Evolutionary conservation across 1,284 basidiomycete genomes (phyloP), one percentile per base, ranked within the genome.

Genomic region (Athelia sp.): DNA sequence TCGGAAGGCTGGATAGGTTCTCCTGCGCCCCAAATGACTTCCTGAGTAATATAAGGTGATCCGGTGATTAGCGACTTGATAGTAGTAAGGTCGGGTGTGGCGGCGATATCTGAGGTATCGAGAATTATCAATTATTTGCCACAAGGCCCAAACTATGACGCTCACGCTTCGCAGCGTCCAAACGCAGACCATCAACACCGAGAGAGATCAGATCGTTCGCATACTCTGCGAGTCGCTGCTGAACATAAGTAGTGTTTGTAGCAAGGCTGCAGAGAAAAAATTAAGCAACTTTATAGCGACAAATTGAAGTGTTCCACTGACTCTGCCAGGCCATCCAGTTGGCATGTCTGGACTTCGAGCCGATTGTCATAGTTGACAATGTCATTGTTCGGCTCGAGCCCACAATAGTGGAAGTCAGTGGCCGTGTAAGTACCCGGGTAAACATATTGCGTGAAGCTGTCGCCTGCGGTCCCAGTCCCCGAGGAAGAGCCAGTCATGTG

Each of bases 81-180:
- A 55, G 78, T 79, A 2, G 70, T 63, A 36, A 85, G 71, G 58
- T 84, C 81, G 13, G 26, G 26, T 0, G 55, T 61, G 0, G 74
- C 62, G 2, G 74, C 59, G 4, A 84, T 82, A 56, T 82, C 82
- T 84, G 54, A n/a, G n/a, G n/a, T 3, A 19, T 10, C 15, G n/a
- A 24, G 29, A 10, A 43, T n/a, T 45, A 0, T n/a, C n/a, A n/a
- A n/a, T n/a, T n/a, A n/a, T n/a, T n/a, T n/a, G n/a, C n/a, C n/a
- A n/a, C n/a, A n/a, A n/a, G n/a, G n/a, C n/a, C n/a, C n/a, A n/a
- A n/a, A n/a, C n/a, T n/a, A n/a, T n/a, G n/a, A 40, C 6, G 56
- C 68, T 49, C 57, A 84, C 82, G 75, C 65, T 86, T 87, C 0
- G 82, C 74, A 8, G 84, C 82, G 61, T 88, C 84, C 32, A 87